Evolutionary conservation across 768 basidiomycete species (phyloP), one percentile per base, ranked within the genome.

Genomic region (Russula lepida): DNA sequence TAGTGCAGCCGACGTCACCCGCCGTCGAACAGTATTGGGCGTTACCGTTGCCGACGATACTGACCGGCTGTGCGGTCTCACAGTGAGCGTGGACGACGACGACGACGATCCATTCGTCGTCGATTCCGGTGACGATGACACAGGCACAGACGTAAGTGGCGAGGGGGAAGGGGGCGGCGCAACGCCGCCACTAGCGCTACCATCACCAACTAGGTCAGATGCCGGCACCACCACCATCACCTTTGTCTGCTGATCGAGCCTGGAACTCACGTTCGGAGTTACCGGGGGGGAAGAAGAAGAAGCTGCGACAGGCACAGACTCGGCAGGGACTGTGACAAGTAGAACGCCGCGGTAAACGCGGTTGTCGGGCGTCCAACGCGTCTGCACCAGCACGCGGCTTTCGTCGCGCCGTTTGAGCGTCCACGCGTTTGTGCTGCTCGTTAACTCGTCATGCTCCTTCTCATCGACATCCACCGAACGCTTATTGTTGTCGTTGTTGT

Each of bases 391-490:
- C 44, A 77, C 74, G 62, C 85, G 77, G 56, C 73, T 77, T 47
- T 83, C 79, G 64, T 90, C 88, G 54, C 80, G 79, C 68, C 75
- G 77, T 69, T 75, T 78, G 48, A 89, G 65, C 65, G 77, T 82
- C 88, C 88, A 91, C n/a, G 76, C 66, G 46, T 23, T 51, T 11
- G 71, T n/a, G 72, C 39, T 74, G 70, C 6, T 27, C 23, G 46
- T 47, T 59, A 32, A 35, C 51, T 13, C 33, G 33, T 35, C 6
- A 5, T 33, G 21, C 15, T 47, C 25, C 25, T 47, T 13, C 15
- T 47, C 46, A 17, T 23, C 23, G 0, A 75, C 72, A 39, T 81
- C 80, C 52, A 81, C 79, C 15, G 72, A 71, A 64, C 78, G 79
- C 68, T 79, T 37, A 35, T 35, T 78, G 62, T 84, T 82, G 13